phyloP scores from a whole-genome alignment of 768 basidiomycete genomes.

The Mycena rebaudengoi region DNA sequence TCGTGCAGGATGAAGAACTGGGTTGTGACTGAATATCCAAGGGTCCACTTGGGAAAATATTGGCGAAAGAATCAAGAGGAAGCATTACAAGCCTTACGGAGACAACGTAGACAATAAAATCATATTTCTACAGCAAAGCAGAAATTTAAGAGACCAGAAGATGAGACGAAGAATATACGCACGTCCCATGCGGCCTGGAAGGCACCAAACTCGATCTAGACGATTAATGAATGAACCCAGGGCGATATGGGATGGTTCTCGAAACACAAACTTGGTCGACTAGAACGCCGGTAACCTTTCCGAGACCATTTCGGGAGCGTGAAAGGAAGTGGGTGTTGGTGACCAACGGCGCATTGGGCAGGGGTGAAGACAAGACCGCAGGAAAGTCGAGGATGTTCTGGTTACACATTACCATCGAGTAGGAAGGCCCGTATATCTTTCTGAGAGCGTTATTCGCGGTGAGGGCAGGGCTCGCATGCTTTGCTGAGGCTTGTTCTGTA shows the following conservation, averaged over 20 bases:
- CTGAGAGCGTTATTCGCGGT: conserved; percentile 57
- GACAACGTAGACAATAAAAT: conserved; percentile 63
- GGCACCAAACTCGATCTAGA: conserved; percentile 57
- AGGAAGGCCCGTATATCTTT: conserved; percentile 66
- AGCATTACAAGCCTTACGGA: conserved; percentile 47
- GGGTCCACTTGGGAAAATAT: conserved; percentile 38
- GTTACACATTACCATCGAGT: conserved; percentile 64
- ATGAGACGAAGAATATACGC: conserved; percentile 26
- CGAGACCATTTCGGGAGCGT: conserved; percentile 49
- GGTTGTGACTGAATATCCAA: conserved; percentile 34
- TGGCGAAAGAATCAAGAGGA: background rate
- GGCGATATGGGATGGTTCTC: no score
- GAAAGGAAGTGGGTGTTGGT: conserved; percentile 59
- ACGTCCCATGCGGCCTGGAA: conserved; percentile 70
- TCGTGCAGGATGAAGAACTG: conserved; percentile 68
- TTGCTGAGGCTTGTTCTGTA: conserved; percentile 60
- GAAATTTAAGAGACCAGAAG: background rate
- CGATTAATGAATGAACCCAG: no score
- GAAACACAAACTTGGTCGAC: no score
- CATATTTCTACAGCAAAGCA: conserved; percentile 49
- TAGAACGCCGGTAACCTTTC: conserved; percentile 58
- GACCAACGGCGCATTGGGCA: conserved; percentile 60
- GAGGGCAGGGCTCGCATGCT: conserved; percentile 53
- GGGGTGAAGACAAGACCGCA: conserved; percentile 50
- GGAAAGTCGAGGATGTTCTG: conserved; percentile 65